Percentiles rank a stretch among this genome's conserved stretches.
These are phyloP conservation scores for Pythium chondricola DNA, from an alignment of 352 stramenopile species.

Conservation along the genomic window DNA sequence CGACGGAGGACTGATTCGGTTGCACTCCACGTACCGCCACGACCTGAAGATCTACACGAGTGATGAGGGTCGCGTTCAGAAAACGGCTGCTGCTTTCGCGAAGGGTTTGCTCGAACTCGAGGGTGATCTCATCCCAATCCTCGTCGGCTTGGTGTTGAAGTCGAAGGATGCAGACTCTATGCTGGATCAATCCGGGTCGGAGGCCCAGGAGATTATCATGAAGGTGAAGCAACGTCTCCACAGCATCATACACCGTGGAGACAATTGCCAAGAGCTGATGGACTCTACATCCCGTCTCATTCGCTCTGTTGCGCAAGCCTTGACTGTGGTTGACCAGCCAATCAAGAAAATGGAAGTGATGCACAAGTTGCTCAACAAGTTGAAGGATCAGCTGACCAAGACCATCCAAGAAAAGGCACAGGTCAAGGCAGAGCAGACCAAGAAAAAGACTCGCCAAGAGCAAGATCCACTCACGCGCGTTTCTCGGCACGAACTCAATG, in stretches of 20 bases:
- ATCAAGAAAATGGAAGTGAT: constrained; percentile 92
- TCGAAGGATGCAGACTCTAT: constrained; percentile 92
- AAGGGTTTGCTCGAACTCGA: constrained; percentile 99
- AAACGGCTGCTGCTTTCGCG: constrained; percentile 98
- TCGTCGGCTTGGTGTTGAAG: constrained; percentile 92
- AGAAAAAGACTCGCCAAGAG: constrained; percentile 22
- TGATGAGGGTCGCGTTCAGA: constrained; percentile 99
- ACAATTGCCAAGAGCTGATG: constrained; percentile 73
- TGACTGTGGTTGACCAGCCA: constrained; percentile 86
- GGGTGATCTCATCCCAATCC: constrained; percentile 98
- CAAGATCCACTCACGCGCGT: constrained; percentile 21
- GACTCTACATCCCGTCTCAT: constrained; percentile 75
- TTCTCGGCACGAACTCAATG: constrained; percentile 24
- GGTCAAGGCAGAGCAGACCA: constrained; percentile 34
- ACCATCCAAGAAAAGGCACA: constrained; percentile 75
- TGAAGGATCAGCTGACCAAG: constrained; percentile 89
- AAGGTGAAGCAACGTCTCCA: constrained; percentile 84
- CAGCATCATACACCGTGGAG: constrained; percentile 79
- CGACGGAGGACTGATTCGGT: constrained; percentile 94
- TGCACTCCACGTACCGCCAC: constrained; percentile 99
- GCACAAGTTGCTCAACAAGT: constrained; percentile 89
- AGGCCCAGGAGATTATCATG: constrained; percentile 89
- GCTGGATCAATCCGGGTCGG: constrained; percentile 97
- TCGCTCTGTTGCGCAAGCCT: constrained; percentile 70
- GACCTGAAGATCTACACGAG: constrained; percentile 99